Base-by-base conservation (phyloP, 345 rosid species). In the Hibiscus tridactylites region DNA sequence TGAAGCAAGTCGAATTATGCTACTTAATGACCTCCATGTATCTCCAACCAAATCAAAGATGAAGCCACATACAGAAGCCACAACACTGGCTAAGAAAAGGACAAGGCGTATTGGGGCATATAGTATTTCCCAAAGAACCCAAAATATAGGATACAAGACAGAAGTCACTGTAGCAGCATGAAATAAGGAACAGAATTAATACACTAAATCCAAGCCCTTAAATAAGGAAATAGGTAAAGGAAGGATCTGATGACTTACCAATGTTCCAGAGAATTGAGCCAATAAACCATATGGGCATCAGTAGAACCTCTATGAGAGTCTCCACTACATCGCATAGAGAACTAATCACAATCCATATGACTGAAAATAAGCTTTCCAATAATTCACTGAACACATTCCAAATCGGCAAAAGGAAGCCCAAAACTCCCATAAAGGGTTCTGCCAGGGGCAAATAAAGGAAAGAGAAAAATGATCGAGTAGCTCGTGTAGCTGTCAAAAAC, bases 121-220 rank as follows among this genome's bases (percentile, higher is more conserved):
- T 24, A 96, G 68, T 75, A 86, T 75, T 80, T 95, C 99, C 96
- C 89, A 81, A 21, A 91, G 54, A 73, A 84, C 70, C 88, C 90
- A 87, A 74, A 89, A 82, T 42, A 90, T 28, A 21, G 98, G 97
- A 68, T 79, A 84, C 57, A 92, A 63, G 66, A 92, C 58, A 3
- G 81, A 81, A 73, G 58, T 83, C 60, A 82, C 97, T 92, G 95
- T 82, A 83, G 59, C 29, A 76, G 49, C 46, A 59, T 65, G 67
- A 44, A 62, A 49, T 13, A 76, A 56, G 19, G n/a, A 65, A 47
- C 61, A 49, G 47, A 58, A n/a, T 24, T 17, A 71, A 61, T 80
- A 12, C 59, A 58, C 69, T 31, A 3, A 42, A 49, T 33, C 15
- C 16, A 72, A 31, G 44, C 33, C 42, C 29, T 65, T 21, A n/a